Evolutionary conservation across 768 basidiomycete genomes (phyloP), one percentile per base, ranked within the genome.

Genomic region (Sarcomyxa edulis): DNA sequence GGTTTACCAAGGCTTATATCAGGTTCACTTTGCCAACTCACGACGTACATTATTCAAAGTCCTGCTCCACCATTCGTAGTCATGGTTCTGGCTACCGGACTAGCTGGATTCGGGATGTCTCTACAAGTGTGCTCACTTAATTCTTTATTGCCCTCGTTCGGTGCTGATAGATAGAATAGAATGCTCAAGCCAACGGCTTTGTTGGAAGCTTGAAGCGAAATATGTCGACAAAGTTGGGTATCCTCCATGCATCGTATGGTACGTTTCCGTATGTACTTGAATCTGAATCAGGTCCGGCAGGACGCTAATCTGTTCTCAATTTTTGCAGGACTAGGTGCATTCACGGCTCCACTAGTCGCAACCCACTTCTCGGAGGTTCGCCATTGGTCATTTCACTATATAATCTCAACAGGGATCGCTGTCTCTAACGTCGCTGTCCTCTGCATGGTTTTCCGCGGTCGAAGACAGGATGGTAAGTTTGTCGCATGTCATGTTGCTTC

Each of bases 311-410:
- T 7, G n/a, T n/a, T 5, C 6, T 8, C n/a, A n/a, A n/a, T n/a
- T n/a, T n/a, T n/a, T 31, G 33, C 31, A 54, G 53, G 65, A 27
- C 42, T 57, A 12, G 77, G 78, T 0, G 76, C 77, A 8, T 52
- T 79, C 10, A 51, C 62, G 9, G 60, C 81, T 0, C 85, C 85
- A 1, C 64, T 85, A 15, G 66, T 77, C 1, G 68, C 84, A 0
- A 88, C 85, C 0, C 72, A 78, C 35, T 86, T 87, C 44, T 64
- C 76, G 3, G 61, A 66, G 25, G 42, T 64, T 23, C 49, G 44
- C 0, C 61, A 60, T 31, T 84, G 83, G 81, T 76, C 73, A 3
- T 75, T 76, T 46, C 75, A 83, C 50, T 85, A 77, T 51, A 63
- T 84, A 22, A 57, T 60, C 7, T 81, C 76, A 0, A 51, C 81